phyloP scores from a whole-genome alignment of 2,329 filamentous ascomycete species.

The Clonostachys sp. region DNA sequence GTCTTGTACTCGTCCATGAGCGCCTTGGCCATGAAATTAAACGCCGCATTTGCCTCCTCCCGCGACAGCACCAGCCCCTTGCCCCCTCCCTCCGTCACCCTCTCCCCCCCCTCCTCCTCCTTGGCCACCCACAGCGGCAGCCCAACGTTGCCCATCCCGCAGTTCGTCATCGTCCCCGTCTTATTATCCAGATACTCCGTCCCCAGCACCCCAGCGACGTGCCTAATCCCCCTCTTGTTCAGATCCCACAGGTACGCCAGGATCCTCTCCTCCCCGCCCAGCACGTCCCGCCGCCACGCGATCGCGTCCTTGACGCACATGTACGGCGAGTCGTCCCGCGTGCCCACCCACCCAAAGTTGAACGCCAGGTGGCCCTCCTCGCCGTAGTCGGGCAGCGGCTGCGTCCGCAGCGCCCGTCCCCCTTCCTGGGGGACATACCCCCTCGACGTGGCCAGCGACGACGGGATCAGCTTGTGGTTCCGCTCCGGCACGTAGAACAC shows the following conservation, averaged over 20 bases:
- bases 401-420: slow-evolving; percentile 14
- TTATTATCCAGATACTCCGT: slow-evolving; percentile 70
- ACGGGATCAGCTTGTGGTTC: slow-evolving; percentile 72
- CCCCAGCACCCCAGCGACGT: slow-evolving; percentile 57
- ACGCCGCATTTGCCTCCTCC: slow-evolving; percentile 27
- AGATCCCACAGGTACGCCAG: slow-evolving; percentile 57
- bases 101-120: slow-evolving; percentile 10
- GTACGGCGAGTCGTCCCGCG: slow-evolving; percentile 67
- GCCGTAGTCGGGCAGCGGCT: slow-evolving; percentile 30
- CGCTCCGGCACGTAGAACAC: slow-evolving; percentile 73
- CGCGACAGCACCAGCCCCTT: slow-evolving; percentile 17
- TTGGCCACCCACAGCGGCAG: slow-evolving; percentile 53
- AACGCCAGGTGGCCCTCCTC: slow-evolving; percentile 61
- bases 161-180: slow-evolving; percentile 55
- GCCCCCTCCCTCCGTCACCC: slow-evolving; percentile 10
- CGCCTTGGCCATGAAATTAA: slow-evolving; percentile 52
- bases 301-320: slow-evolving; percentile 69
- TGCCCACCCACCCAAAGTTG: slow-evolving; percentile 75
- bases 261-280: slow-evolving; percentile 72
- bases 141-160: slow-evolving; percentile 68
- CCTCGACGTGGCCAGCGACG: slow-evolving; percentile 75
- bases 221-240: slow-evolving; percentile 57
- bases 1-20: slow-evolving; percentile 60
- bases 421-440: slow-evolving; percentile 55
- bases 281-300: slow-evolving; percentile 60